Base-by-base conservation (phyloP, 345 rosid species). In the Anastatica hierochuntica region DNA sequence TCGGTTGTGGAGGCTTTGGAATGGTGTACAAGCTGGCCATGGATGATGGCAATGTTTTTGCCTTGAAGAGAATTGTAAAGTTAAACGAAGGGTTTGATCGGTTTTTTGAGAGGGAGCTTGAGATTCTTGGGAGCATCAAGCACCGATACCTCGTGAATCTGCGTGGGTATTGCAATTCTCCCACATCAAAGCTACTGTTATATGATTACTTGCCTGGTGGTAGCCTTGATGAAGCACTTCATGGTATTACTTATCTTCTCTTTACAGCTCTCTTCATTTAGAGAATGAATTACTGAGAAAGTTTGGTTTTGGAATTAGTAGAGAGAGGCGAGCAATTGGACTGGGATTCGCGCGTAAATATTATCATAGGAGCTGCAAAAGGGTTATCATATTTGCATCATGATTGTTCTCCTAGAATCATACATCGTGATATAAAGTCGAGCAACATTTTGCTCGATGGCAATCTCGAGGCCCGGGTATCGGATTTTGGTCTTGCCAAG, bases 61-160 rank as follows among this genome's bases (percentile, higher is more conserved):
- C 98, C 27, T 71, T 92, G 57, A 92, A 92, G 71, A 76, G 78
- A 68, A 88, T 92, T 55, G 74, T 83, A 16, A 92, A 83, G 76
- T 57, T 92, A 73, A 88, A 92, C 41, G 98, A 81, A 44, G 94
- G 95, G 18, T 85, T 92, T 69, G 87, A 92, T 69, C 88, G 97
- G 39, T 92, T 83, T 76, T 92, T 92, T 26, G 98, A 88, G 69
- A 78, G 98, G 66, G 97, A 88, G 73, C 98, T 92, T 49, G 89
- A 85, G 69, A 92, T 92, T 75, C 95, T 92, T 48, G 98, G 95
- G 58, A 92, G 98, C 82, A 88, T 88, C 66, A 92, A 92, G 59
- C 95, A 92, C 15, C 90, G 98, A 8, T 80, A 85, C 74, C 72
- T 92, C 56, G 98, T 92, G 64, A 92, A 88, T 74, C 72, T 88